Percentiles rank a stretch among this genome's conserved stretches.
phyloP scores from a whole-genome alignment of 305 asterid species.

The Lippia alba region DNA sequence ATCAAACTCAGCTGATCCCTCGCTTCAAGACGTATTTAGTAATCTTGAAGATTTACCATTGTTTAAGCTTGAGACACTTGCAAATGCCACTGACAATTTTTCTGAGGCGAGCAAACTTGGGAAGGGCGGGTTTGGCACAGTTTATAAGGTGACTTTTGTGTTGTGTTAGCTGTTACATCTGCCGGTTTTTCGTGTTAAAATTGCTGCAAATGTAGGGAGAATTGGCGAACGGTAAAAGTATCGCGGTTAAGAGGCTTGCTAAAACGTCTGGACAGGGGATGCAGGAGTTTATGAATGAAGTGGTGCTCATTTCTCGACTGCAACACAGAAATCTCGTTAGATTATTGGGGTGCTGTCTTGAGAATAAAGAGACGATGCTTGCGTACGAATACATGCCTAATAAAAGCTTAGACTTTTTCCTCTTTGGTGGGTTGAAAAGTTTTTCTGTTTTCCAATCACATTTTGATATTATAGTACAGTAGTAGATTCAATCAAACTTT shows the following conservation, averaged over 20 bases:
- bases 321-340: conserved; percentile 63
- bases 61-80: conserved; percentile 41
- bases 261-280: conserved; percentile 50
- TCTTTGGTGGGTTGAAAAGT: conserved; percentile 46
- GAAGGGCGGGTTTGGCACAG: conserved; percentile 64
- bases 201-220: conserved; percentile 37
- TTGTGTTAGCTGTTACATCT: no score
- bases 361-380: conserved; percentile 55
- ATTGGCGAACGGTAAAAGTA: conserved; percentile 41
- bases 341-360: conserved; percentile 56
- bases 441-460: neutral
- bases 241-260: conserved; percentile 63
- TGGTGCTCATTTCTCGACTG: conserved; percentile 51
- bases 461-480: no score
- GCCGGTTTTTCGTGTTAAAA: neutral
- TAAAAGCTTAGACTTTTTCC: conserved; percentile 51
- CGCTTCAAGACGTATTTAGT: conserved; percentile 33
- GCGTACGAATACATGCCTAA: conserved; percentile 52
- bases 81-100: conserved; percentile 43
- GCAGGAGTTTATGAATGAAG: conserved; percentile 60
- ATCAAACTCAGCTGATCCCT: conserved; percentile 21
- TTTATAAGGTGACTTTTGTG: conserved; percentile 45
- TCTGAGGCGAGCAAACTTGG: conserved; percentile 43
- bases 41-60: conserved; percentile 49
- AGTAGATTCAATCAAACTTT: neutral